A percentile compares a stretch with the other conserved stretches of the same genome.
Conservation (phyloP, 2,329 filamentous ascomycete genomes). For the Diaporthe sp. region DNA sequence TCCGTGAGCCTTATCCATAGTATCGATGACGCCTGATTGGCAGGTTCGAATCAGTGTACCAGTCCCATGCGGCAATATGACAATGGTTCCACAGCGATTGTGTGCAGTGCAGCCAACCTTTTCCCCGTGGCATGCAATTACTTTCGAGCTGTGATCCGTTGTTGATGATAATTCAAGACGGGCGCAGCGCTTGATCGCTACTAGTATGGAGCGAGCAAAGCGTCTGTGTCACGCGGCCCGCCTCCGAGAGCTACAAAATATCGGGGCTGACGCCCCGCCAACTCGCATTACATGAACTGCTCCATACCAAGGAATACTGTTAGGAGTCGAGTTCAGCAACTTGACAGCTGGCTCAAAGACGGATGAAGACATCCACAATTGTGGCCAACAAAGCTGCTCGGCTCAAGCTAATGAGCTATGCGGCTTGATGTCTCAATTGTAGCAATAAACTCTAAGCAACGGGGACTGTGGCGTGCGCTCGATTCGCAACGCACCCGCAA, state of each 20-base stretch:
- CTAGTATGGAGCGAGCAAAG: neutral
- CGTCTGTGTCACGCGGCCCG: neutral
- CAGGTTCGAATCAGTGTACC: neutral
- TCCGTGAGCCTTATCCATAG: neutral
- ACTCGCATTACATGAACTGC: neutral
- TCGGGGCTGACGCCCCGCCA: neutral
- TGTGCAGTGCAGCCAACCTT: neutral
- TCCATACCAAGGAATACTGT: neutral
- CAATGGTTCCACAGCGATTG: too few species aligned
- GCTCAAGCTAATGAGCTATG: neutral
- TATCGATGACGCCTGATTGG: neutral
- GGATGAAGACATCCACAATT: neutral
- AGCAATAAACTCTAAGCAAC: neutral
- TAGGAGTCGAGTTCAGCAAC: neutral
- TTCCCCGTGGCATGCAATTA: neutral
- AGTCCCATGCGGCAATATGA: neutral
- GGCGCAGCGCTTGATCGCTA: neutral
- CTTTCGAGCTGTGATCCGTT: too few species aligned
- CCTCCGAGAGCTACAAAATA: neutral
- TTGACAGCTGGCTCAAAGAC: neutral
- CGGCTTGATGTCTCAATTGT: neutral
- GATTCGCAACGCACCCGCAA: neutral
- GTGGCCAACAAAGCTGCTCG: neutral
- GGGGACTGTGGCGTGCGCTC: neutral
- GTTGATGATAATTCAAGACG: neutral